Evolutionary conservation across 768 basidiomycete species (phyloP), one percentile per base, ranked within the genome.

Genomic region (Rossbeevera mucosa): DNA sequence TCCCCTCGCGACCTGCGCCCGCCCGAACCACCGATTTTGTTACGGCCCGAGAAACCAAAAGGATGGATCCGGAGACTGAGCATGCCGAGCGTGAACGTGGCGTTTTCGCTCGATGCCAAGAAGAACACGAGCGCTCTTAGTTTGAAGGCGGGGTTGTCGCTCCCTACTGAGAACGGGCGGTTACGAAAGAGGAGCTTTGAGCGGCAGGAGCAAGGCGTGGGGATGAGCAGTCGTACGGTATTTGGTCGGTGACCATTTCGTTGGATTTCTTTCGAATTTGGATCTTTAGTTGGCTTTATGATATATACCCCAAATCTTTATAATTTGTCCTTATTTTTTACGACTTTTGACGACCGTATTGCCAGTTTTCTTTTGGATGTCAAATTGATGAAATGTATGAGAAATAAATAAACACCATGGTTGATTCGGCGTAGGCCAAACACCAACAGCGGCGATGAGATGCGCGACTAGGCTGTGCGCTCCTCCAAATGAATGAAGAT

Each of bases 31-130:
- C 77, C 78, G 5, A 71, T 76, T 44, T 51, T 59, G 2, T 68
- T 80, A n/a, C 78, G 76, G 26, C 65, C 77, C 40, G 78, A 82
- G 48, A 83, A 83, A 59, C 74, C 81, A 8, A 85, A 78, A 52
- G 80, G 85, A 0, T 90, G 88, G 88, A 86, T 90, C 56, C 72
- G 87, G 20, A 73, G 87, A 50, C 64, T 91, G 52, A 90, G 88
- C 59, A 87, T 90, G 85, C 87, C 87, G 1, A 77, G 75, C 5
- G 72, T 79, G n/a, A 79, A 79, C 40, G 74, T 75, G 43, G 79
- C 82, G 30, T 83, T 88, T 61, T 77, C 76, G 6, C 69, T 79
- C 22, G 85, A 86, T 59, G 76, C 71, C 25, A 80, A 75, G 70
- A 81, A 74, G 71, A 81, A 76, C 20, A 67, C 68, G 28, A 81